These are phyloP conservation scores for Diaporthe citri DNA, from an alignment of 2,329 filamentous ascomycete genomes.

Conservation along the genomic window DNA sequence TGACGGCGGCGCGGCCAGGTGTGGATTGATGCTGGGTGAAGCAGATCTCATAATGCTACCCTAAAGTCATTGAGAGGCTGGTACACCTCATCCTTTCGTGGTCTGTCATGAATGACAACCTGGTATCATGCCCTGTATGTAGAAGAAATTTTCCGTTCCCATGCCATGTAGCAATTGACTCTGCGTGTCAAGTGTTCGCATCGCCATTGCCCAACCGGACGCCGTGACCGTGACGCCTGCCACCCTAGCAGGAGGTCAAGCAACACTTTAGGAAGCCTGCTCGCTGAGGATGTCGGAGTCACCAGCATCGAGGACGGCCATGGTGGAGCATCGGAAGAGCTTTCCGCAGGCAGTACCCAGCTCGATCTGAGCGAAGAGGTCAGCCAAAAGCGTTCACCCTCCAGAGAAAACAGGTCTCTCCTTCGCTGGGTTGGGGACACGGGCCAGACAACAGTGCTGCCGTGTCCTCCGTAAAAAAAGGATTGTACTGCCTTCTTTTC, in stretches of 20 bases:
- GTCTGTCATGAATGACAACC: constrained; percentile 33
- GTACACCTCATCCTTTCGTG: constrained; percentile 23
- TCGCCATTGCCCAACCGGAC: constrained; percentile 38
- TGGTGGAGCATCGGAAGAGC: constrained; percentile 97
- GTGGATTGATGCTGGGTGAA: constrained; percentile 39
- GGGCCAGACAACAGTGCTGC: constrained; percentile 39
- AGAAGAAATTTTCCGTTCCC: constrained; percentile 35
- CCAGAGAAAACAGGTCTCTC: constrained; percentile 84
- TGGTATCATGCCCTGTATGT: constrained; percentile 39
- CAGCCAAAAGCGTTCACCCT: constrained; percentile 77
- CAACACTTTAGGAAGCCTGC: constrained; percentile 73
- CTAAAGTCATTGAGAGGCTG: constrained; percentile 31
- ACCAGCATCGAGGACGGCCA: constrained; percentile 97
- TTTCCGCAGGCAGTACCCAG: constrained; percentile 98
- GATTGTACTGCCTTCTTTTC: neutral
- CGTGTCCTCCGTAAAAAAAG: constrained; percentile 36
- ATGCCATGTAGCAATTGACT: constrained; percentile 29
- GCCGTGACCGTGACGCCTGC: constrained; percentile 35
- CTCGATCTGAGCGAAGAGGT: constrained; percentile 82
- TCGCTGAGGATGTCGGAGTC: constrained; percentile 97
- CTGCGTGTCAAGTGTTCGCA: constrained; percentile 11
- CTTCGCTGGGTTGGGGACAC: constrained; percentile 80
- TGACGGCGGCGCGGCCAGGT: constrained; percentile 33
- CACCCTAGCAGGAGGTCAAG: constrained; percentile 17
- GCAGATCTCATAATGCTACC: constrained; percentile 39